phyloP scores from a whole-genome alignment of 306 rosid genomes.

The Castanospermum australe region DNA sequence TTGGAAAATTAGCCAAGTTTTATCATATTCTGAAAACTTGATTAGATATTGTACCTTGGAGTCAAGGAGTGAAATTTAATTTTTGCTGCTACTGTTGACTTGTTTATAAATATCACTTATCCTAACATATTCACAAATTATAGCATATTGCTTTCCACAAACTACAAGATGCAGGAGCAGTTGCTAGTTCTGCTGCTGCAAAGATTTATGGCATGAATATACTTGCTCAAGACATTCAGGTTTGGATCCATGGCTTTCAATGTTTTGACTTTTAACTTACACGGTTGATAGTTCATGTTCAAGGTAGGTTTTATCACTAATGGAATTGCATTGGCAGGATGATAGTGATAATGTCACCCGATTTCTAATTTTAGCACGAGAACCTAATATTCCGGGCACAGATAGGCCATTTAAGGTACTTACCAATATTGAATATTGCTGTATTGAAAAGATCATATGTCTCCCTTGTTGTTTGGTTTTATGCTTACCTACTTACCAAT shows the following conservation, averaged over 20 bases:
- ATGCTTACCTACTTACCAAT: conserved; percentile 8
- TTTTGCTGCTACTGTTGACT: conserved; percentile 18
- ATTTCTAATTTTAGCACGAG: conserved; percentile 87
- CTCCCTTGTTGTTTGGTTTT: conserved; percentile 11
- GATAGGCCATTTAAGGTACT: conserved; percentile 89
- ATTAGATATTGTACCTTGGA: conserved; percentile 15
- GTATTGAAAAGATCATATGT: neutral
- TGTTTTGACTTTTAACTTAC: no score
- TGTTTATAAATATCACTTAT: conserved; percentile 32
- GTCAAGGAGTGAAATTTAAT: neutral
- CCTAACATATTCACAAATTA: conserved; percentile 30
- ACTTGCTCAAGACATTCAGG: conserved; percentile 95
- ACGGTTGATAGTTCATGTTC: neutral
- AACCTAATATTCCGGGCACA: conserved; percentile 92
- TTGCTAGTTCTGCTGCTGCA: conserved; percentile 88
- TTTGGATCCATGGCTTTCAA: conserved; percentile 24
- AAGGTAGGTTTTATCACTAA: conserved; percentile 19
- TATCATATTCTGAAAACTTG: neutral
- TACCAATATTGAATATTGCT: conserved; percentile 13
- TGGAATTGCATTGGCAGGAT: conserved; percentile 61
- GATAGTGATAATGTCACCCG: conserved; percentile 89
- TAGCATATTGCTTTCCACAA: conserved; percentile 75
- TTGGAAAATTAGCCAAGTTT: neutral
- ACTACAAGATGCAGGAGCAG: conserved; percentile 85
- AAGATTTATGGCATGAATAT: conserved; percentile 73